These are phyloP conservation scores for Neoscytalidium dimidiatum DNA, from an alignment of 2,329 filamentous ascomycete genomes.

Conservation along the genomic window DNA sequence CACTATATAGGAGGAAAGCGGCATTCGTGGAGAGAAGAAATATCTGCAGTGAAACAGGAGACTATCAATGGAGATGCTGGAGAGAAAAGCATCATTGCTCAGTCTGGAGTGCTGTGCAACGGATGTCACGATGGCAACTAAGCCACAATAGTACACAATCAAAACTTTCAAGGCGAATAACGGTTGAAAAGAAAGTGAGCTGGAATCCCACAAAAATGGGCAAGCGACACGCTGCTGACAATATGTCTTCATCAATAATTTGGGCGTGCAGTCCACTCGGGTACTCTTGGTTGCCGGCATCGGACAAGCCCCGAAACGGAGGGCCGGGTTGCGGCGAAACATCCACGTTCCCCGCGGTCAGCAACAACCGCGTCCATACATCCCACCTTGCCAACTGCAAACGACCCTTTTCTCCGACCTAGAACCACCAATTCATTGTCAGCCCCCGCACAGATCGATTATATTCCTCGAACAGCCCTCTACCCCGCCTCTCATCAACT, in stretches of 20 bases:
- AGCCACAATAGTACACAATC: neutral
- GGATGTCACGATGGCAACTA: neutral
- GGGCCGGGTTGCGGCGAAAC: neutral
- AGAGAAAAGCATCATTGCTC: neutral
- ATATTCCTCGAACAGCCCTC: neutral
- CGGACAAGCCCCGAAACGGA: too few relatives aligned
- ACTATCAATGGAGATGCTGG: neutral
- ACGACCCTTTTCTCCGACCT: neutral
- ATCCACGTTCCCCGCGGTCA: slow-evolving; percentile 2
- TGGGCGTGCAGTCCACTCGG: too few relatives aligned
- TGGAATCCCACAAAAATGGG: neutral
- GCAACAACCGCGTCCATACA: neutral
- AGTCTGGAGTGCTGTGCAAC: neutral
- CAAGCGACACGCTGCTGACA: too few relatives aligned
- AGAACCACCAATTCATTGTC: neutral
- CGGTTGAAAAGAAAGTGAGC: neutral
- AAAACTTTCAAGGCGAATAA: neutral
- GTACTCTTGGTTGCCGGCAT: too few relatives aligned
- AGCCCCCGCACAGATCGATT: neutral
- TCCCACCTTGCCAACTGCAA: neutral
- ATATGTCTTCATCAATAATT: too few relatives aligned
- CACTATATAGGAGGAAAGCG: neutral
- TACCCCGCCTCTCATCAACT: neutral
- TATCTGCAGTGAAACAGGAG: neutral
- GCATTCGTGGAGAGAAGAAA: neutral